These are phyloP conservation scores for Medicago ruthenica DNA, from an alignment of 306 rosid species.

Conservation along the genomic window DNA sequence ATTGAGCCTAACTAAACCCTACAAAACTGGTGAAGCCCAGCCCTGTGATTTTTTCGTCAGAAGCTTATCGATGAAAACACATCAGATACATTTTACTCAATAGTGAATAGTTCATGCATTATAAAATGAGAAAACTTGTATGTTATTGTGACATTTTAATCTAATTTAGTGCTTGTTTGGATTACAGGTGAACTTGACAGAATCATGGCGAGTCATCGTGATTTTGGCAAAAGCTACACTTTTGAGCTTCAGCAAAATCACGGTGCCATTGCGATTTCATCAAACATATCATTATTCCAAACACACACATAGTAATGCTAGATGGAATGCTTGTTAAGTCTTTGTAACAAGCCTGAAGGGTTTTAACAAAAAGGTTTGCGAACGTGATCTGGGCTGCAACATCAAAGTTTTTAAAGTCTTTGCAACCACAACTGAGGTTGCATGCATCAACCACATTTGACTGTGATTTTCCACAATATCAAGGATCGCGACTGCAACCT, in stretches of 20 bases:
- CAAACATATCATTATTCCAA: too few species aligned
- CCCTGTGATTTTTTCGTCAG: not conserved
- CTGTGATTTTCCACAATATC: not conserved
- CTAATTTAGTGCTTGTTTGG: too few species aligned
- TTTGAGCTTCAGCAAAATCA: not conserved
- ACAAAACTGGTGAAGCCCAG: not conserved
- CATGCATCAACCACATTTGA: not conserved
- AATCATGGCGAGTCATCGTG: not conserved
- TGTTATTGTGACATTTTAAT: not conserved
- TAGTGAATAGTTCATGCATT: not conserved
- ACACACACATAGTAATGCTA: not conserved
- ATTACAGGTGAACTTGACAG: too few species aligned
- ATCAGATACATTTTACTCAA: not conserved
- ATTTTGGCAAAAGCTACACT: not conserved
- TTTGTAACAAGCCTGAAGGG: not conserved
- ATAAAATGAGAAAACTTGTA: not conserved
- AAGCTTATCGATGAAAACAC: constrained; percentile 17
- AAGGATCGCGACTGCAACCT: not conserved
- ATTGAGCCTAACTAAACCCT: not conserved
- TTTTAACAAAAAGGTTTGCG: not conserved
- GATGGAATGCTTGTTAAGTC: not conserved
- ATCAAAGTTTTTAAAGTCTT: not conserved
- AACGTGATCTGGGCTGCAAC: not conserved
- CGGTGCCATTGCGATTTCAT: not conserved
- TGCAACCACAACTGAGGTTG: not conserved